Evolutionary conservation across 768 basidiomycete species (phyloP).

Genomic region (Amanita pallidorosea): DNA sequence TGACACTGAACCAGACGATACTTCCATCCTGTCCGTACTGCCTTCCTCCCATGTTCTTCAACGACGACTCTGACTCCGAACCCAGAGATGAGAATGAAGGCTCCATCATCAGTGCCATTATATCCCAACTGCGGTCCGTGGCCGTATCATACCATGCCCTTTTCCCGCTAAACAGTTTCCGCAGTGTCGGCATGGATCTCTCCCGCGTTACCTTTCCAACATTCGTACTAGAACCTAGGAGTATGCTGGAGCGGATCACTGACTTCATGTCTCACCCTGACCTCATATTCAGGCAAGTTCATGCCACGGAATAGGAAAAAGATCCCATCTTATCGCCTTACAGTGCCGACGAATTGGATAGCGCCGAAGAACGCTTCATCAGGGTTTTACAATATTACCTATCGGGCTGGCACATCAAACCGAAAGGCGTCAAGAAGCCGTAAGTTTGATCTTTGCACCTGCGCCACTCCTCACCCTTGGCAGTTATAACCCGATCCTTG

Average conservation of each 20-base stretch:
- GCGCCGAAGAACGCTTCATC: conserved; percentile 86
- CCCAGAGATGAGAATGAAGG: conserved; percentile 87
- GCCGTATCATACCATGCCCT: conserved; percentile 1
- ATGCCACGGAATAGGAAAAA: neutral
- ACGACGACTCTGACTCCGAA: conserved; percentile 24
- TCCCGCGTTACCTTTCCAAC: conserved; percentile 88
- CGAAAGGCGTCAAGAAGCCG: conserved; percentile 99
- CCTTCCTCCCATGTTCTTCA: conserved; percentile 15
- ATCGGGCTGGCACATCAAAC: conserved; percentile 99
- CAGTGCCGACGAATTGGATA: conserved; percentile 71
- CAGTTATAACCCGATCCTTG: conserved; percentile 94
- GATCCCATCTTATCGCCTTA: neutral
- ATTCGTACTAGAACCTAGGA: conserved; percentile 94
- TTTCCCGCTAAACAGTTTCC: neutral
- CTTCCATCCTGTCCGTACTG: conserved; percentile 69
- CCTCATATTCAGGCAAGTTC: conserved; percentile 82
- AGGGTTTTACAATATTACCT: conserved; percentile 90
- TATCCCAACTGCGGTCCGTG: conserved; percentile 75
- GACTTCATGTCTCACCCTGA: conserved; percentile 99
- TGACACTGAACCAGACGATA: conserved; percentile 83
- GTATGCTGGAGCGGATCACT: conserved; percentile 96
- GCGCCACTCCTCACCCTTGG: neutral
- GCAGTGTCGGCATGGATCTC: conserved; percentile 89
- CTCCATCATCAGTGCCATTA: conserved; percentile 77
- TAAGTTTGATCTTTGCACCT: conserved; percentile 28